Evolutionary conservation across 352 stramenopile species (phyloP).

Genomic region (Phytophthora kernoviae): DNA sequence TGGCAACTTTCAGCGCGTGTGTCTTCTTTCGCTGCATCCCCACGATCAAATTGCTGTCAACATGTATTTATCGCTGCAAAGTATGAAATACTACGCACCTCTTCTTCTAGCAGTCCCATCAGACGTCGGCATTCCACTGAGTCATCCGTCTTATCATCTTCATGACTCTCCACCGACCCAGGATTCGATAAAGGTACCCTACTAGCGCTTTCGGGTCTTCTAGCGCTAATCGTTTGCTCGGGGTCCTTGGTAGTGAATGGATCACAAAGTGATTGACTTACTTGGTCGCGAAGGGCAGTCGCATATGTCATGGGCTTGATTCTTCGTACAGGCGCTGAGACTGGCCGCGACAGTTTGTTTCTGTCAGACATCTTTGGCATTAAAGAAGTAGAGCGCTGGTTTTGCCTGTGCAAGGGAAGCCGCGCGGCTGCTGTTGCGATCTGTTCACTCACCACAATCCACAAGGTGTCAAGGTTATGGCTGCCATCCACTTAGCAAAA

Average conservation of each 20-base stretch:
- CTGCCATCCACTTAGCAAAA: background rate
- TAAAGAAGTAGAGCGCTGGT: constrained; percentile 6
- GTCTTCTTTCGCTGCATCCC: constrained; percentile 50
- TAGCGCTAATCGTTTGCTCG: constrained; percentile 6
- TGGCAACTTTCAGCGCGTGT: constrained; percentile 45
- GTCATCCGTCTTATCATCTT: constrained; percentile 6
- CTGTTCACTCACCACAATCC: constrained; percentile 24
- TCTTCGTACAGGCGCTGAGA: constrained; percentile 73
- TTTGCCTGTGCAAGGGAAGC: constrained; percentile 17
- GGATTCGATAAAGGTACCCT: background rate
- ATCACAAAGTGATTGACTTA: constrained; percentile 34
- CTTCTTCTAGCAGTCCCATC: constrained; percentile 34
- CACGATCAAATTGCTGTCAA: background rate
- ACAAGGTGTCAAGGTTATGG: background rate
- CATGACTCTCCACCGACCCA: background rate
- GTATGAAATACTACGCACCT: constrained; percentile 21
- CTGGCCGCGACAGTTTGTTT: constrained; percentile 39
- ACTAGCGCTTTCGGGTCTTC: constrained; percentile 7
- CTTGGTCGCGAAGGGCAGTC: constrained; percentile 53
- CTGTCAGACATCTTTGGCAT: constrained; percentile 7
- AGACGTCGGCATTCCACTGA: constrained; percentile 19
- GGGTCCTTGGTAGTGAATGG: constrained; percentile 4
- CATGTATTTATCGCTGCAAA: background rate
- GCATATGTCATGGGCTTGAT: constrained; percentile 59
- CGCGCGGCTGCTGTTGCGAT: constrained; percentile 44